Evolutionary conservation across 805 yeast genomes (phyloP).

Genomic region (Tetrapisispora nanseiensis): DNA sequence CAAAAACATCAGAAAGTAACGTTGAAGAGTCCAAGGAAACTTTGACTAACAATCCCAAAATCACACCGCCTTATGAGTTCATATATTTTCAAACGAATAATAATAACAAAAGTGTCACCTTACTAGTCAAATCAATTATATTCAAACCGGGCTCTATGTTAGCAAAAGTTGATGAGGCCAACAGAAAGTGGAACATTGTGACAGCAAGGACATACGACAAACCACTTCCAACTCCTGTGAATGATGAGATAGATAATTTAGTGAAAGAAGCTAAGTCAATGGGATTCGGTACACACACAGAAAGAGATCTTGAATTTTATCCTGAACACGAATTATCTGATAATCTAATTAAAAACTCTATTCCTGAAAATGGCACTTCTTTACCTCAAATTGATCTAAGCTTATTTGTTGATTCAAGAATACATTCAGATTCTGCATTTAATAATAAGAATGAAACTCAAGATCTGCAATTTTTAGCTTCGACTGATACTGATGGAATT

Average conservation of each 20-base stretch:
- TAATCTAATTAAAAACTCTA: no score
- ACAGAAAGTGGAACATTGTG: conserved; percentile 17
- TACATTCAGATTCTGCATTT: no score
- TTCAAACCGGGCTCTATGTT: conserved; percentile 8
- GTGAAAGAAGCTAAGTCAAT: conserved; percentile 1
- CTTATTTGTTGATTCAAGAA: no score
- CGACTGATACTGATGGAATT: background rate
- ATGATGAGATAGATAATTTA: background rate
- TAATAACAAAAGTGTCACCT: background rate
- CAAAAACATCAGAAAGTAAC: background rate
- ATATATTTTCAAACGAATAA: conserved; percentile 7
- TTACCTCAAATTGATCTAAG: background rate
- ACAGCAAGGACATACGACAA: conserved; percentile 16
- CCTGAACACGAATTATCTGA: background rate
- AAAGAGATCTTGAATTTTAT: background rate
- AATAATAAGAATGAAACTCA: background rate
- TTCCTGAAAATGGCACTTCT: background rate
- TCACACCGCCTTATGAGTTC: conserved; percentile 7
- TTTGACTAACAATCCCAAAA: background rate
- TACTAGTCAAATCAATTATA: conserved; percentile 6
- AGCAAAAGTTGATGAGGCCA: conserved; percentile 13
- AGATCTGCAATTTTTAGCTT: no score
- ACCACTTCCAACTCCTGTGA: conserved; percentile 13
- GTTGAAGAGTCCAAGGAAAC: background rate
- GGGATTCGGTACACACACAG: conserved; percentile 1